phyloP scores from a whole-genome alignment of 2,329 filamentous ascomycete species.

The Dendrostoma leiphaemia region DNA sequence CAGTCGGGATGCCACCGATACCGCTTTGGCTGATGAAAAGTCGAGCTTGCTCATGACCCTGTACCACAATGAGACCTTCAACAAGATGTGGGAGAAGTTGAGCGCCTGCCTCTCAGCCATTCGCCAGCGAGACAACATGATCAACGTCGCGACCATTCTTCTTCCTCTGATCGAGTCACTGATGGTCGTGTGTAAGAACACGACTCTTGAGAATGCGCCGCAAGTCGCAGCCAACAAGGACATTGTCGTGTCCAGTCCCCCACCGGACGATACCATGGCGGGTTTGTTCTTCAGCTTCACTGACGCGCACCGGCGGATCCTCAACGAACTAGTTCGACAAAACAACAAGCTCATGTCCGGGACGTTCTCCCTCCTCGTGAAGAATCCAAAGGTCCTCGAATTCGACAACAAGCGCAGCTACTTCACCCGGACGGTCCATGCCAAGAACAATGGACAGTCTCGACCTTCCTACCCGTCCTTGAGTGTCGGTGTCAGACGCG shows the following conservation, averaged over 20 bases:
- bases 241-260: constrained; percentile 70
- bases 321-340: constrained; percentile 95
- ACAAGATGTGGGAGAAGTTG: constrained; percentile 86
- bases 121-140: constrained; percentile 87
- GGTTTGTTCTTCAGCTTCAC: constrained; percentile 96
- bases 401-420: constrained; percentile 99
- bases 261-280: constrained; percentile 79
- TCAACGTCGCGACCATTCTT: constrained; percentile 94
- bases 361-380: constrained; percentile 91
- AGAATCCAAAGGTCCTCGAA: constrained; percentile 97
- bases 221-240: constrained; percentile 55
- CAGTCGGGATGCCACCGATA: constrained; percentile 22
- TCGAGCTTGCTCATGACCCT: constrained; percentile 83
- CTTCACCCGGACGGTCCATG: constrained; percentile 90
- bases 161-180: constrained; percentile 91
- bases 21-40: constrained; percentile 51
- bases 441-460: constrained; percentile 60
- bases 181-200: constrained; percentile 99
- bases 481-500: constrained; percentile 85
- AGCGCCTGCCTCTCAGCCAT: constrained; percentile 87
- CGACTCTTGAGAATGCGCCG: constrained; percentile 69
- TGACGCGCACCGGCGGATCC: constrained; percentile 93
- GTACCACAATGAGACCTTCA: constrained; percentile 89
- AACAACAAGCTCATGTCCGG: constrained; percentile 99
- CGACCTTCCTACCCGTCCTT: constrained; percentile 70